A percentile compares a stretch with the other conserved stretches of the same genome.
Evolutionary conservation across 805 yeast species (phyloP).

Genomic region (Wickerhamia fluorescens): DNA sequence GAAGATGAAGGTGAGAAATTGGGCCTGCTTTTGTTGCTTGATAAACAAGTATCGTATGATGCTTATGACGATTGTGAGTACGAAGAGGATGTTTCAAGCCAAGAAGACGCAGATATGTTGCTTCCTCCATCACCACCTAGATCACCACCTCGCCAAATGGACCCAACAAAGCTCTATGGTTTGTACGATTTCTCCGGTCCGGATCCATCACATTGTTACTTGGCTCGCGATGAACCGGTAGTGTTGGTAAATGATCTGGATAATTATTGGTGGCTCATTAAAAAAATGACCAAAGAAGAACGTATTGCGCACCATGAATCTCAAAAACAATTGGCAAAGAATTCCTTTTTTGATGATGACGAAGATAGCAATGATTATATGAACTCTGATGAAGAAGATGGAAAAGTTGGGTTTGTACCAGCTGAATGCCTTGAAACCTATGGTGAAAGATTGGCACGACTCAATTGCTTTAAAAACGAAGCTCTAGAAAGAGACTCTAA

Average conservation of each 20-base stretch:
- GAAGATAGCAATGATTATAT: slow-evolving; percentile 9
- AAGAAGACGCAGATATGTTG: slow-evolving; percentile 12
- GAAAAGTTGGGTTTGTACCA: slow-evolving; percentile 88
- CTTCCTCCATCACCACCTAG: slow-evolving; percentile 60
- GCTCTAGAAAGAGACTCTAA: slow-evolving; percentile 40
- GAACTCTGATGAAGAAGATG: slow-evolving; percentile 39
- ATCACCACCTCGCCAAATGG: slow-evolving; percentile 74
- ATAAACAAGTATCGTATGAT: too few relatives aligned
- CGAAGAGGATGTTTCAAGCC: too few relatives aligned
- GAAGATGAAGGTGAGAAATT: too few relatives aligned
- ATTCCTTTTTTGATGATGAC: slow-evolving; percentile 6
- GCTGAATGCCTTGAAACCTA: slow-evolving; percentile 93
- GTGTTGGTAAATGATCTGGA: slow-evolving; percentile 79
- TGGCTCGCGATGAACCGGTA: slow-evolving; percentile 77
- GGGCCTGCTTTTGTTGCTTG: too few relatives aligned
- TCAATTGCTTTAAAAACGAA: slow-evolving; percentile 89
- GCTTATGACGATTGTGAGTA: too few relatives aligned
- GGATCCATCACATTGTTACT: slow-evolving; percentile 83
- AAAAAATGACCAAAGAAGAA: slow-evolving; percentile 32
- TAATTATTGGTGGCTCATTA: slow-evolving; percentile 94
- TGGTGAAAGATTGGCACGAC: slow-evolving; percentile 81
- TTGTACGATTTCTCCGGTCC: slow-evolving; percentile 85
- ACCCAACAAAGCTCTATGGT: slow-evolving; percentile 80
- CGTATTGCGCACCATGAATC: slow-evolving; percentile 23
- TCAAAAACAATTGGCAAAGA: slow-evolving; percentile 5